Evolutionary conservation across 805 yeast species (phyloP).

Genomic region (Kodamaea sagamina): DNA sequence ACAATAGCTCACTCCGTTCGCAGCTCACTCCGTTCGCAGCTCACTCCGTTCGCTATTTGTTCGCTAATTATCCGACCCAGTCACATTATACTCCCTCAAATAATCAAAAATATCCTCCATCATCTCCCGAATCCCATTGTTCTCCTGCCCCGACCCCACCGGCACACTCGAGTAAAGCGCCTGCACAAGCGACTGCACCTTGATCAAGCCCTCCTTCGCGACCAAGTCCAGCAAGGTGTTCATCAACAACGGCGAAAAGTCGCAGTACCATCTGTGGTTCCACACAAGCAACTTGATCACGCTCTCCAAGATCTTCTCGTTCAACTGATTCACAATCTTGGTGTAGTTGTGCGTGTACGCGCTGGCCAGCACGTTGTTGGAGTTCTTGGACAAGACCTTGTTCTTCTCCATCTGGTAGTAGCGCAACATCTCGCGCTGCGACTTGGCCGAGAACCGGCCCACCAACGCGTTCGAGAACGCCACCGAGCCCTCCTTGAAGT

Average conservation of each 20-base stretch:
- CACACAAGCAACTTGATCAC: constrained; percentile 86
- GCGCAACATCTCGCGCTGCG: constrained; percentile 71
- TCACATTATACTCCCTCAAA: constrained; percentile 39
- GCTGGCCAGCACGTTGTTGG: constrained; percentile 9
- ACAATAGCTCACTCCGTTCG: too few relatives aligned
- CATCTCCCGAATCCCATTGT: constrained; percentile 58
- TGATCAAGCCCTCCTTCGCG: constrained; percentile 75
- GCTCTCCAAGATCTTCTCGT: constrained; percentile 63
- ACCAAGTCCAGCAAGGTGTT: constrained; percentile 60
- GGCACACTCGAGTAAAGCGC: constrained; percentile 56
- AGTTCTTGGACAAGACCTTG: constrained; percentile 33
- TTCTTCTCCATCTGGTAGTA: constrained; percentile 58
- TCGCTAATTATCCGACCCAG: constrained; percentile 9
- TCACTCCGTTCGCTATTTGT: too few relatives aligned
- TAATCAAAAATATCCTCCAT: constrained; percentile 54
- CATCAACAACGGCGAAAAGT: constrained; percentile 74
- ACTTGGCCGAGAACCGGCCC: constrained; percentile 76
- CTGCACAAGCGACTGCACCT: constrained; percentile 68
- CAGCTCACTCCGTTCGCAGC: too few relatives aligned
- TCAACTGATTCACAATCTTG: constrained; percentile 45
- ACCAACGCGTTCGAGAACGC: constrained; percentile 77
- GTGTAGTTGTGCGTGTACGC: constrained; percentile 33
- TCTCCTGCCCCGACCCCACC: constrained; percentile 20
- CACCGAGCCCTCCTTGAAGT: constrained; percentile 79
- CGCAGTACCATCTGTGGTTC: constrained; percentile 97